Base-by-base conservation (phyloP, 1,284 basidiomycete genomes). In the Bondarzewia mesenterica region DNA sequence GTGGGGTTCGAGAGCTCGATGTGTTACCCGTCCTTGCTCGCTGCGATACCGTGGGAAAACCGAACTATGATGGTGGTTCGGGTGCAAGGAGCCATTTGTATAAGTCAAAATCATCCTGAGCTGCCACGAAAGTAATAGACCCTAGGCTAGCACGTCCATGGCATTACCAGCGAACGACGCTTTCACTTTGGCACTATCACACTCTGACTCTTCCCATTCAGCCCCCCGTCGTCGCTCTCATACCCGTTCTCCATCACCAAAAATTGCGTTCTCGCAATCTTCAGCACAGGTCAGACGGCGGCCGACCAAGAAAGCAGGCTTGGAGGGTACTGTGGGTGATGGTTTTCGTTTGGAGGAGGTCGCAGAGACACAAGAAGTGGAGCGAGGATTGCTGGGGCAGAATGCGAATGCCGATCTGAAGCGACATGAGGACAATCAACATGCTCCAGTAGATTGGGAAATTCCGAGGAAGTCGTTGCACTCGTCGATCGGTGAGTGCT, bases 391-490 rank as follows among this genome's bases (percentile, higher is more conserved):
- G 18, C 44, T 36, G 18, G 27, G 16, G 41, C 7, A 45, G 12
- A n/a, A 20, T 18, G 18, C 25, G 5, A n/a, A n/a, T n/a, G n/a
- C n/a, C n/a, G n/a, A n/a, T n/a, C 22, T n/a, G 25, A 22, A 25
- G 25, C 43, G 7, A 8, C n/a, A 35, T 14, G 22, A n/a, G 16
- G 32, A 36, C 15, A 15, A 26, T 12, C 23, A 18, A 18, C 3
- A 12, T n/a, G 25, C 25, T 35, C 32, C 23, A 50, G 39, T 78
- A 27, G 74, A 80, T 58, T 88, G 82, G 80, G 93, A 98, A 71
- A 86, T 98, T 47, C 94, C 95, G 2, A 74, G 94, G 57, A 98
- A 98, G 68, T 67, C 82, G 14, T 68, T 98, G 42, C 94, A 98
- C 69, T 88, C 88, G 12, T 91, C 87, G 15, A 96, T 96, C 53